Evolutionary conservation across 306 rosid species (phyloP), one percentile per base, ranked within the genome.

Genomic region (Fragaria vesca): DNA sequence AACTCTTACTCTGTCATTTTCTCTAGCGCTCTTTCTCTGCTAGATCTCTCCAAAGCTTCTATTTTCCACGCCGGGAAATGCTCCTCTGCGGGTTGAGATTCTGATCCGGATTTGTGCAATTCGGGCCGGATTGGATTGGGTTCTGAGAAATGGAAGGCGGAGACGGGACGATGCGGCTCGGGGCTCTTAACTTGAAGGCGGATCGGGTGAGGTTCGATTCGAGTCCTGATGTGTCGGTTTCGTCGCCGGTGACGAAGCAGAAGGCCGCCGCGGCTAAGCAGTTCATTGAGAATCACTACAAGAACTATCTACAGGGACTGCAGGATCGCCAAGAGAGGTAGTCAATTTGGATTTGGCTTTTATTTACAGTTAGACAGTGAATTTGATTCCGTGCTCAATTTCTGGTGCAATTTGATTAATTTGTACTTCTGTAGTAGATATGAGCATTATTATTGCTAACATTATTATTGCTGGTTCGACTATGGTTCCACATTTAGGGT

Each of bases 261-360:
- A 96, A 96, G 75, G 94, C 99, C 32, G 93, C 91, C 0, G 98
- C 99, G 17, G 98, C 99, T 2, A 96, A 96, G 43, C 98, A 96
- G 83, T 91, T 96, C 81, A 93, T 96, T 24, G 99, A 96, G 91
- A 96, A 96, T 85, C 98, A 96, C 68, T 96, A 96, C 88, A 96
- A 93, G 88, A 96, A 96, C 67, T 78, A 96, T 85, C 93, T 96
- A 30, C 97, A 96, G 86, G 96, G 91, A 34, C 84, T 96, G 73
- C 99, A 96, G 82, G 99, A 96, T 87, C 99, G 99, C 79, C 91
- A 87, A 75, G 99, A 96, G 73, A 91, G 99, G 99, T 93, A 46
- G 10, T 3, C 2, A 48, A 48, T 48, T 48, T 72, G 21, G 26
- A 30, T 42, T 69, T 83, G 74, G 48, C 4, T 28, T 28, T 6